Base-by-base conservation (phyloP, 192 early-diverging fungal genomes). In the Helicostylum pulchrum region DNA sequence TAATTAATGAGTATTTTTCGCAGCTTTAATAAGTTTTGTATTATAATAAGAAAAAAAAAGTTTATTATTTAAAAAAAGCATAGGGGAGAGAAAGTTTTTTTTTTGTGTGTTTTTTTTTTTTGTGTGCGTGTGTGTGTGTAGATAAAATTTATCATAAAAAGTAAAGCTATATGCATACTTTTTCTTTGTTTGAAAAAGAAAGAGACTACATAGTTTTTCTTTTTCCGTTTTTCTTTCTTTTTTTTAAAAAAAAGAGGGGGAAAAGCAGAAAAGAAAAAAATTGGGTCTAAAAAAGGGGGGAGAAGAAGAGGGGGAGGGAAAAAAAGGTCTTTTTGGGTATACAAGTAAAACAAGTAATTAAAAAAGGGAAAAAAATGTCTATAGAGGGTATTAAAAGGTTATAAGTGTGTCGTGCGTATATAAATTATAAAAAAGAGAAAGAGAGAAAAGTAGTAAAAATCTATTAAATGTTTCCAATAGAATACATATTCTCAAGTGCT, bases 301-400 rank as follows among this genome's bases (percentile, higher is more conserved):
- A 9, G 14, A 94, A 97, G 93, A 82, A 95, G 66, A 97, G 96
- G 81, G 96, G 94, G 1, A 71, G 94, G 61, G 85, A 94, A 70
- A 77, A 93, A 53, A 97, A 96, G 80, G 87, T n/a, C 39, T 58
- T 45, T 43, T 58, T 44, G 19, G 10, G 39, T 14, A 36, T 36
- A 10, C 10, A 39, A 39, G 31, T 42, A 42, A 21, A 44, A 20
- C 19, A 26, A 44, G 19, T 50, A 50, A 52, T n/a, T 53, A 31
- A 17, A 64, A 39, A 43, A 30, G 20, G 20, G 39, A 4, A 45
- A 21, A 59, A 59, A 39, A 10, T 20, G 20, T 21, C n/a, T 5
- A 23, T 7, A 39, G 20, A 11, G 42, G 36, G 39, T 39, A 7
- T 19, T 4, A 19, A 32, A 7, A 36, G 5, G 20, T 48, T 19